phyloP scores from a whole-genome alignment of 176 grass and related monocot species.

The Cenchrus purpureus region DNA sequence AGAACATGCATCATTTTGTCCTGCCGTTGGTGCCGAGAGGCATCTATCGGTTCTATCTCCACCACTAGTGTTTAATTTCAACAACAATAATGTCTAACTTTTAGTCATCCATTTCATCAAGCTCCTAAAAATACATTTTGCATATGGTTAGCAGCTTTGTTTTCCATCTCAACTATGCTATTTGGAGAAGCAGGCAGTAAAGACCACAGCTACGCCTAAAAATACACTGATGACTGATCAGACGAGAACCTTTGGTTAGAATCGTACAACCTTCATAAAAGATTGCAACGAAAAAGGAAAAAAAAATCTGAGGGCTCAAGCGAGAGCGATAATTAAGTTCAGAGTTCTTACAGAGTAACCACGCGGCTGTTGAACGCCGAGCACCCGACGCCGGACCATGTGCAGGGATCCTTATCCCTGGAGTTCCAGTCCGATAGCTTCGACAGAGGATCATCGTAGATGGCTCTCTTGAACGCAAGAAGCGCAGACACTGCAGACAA shows the following conservation, averaged over 20 bases:
- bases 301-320: not conserved
- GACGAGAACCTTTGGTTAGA: not conserved
- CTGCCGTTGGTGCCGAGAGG: constrained; percentile 8
- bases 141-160: not conserved
- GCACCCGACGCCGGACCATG: constrained; percentile 71
- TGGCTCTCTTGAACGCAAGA: constrained; percentile 66
- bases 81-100: not conserved
- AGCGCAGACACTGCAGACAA: constrained; percentile 54
- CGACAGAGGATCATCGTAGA: constrained; percentile 73
- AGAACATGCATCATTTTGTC: constrained; percentile 41
- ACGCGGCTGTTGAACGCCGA: constrained; percentile 56
- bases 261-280: not conserved
- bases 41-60: not conserved
- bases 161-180: not conserved
- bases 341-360: constrained; percentile 66
- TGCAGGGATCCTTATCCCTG: constrained; percentile 58
- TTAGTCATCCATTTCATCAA: not conserved
- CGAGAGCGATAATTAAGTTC: not conserved
- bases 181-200: not conserved
- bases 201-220: not conserved
- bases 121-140: constrained; percentile 9
- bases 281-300: not conserved
- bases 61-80: not conserved
- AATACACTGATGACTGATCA: not conserved
- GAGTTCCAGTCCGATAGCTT: constrained; percentile 78